Evolutionary conservation across 768 basidiomycete species (phyloP).

Genomic region (Psilocybe azurescens): DNA sequence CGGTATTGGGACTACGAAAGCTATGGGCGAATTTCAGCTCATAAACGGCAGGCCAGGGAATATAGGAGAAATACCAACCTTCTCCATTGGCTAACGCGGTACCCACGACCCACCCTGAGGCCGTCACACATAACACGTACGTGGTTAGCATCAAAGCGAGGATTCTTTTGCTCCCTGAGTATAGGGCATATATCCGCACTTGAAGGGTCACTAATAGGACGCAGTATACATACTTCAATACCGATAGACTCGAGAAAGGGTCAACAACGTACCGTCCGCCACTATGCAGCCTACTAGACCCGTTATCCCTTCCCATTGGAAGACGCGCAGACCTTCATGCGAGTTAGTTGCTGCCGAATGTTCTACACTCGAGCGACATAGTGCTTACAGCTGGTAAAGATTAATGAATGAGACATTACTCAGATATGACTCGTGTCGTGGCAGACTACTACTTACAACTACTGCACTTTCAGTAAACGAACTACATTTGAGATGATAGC

Average conservation of each 20-base stretch:
- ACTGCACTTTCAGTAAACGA: too few species aligned
- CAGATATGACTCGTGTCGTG: too few species aligned
- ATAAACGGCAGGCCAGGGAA: too few species aligned
- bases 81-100: not conserved
- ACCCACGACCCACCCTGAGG: not conserved
- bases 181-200: slow-evolving; percentile 3
- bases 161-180: too few species aligned
- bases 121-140: not conserved
- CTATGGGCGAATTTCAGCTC: not conserved
- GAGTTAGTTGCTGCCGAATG: too few species aligned
- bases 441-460: too few species aligned
- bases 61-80: not conserved
- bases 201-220: not conserved
- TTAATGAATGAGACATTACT: not conserved
- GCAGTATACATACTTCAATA: not conserved
- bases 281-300: slow-evolving; percentile 2
- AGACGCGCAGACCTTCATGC: not conserved
- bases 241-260: not conserved
- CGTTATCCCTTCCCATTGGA: not conserved
- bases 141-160: too few species aligned
- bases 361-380: too few species aligned
- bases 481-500: too few species aligned
- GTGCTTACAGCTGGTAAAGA: too few species aligned
- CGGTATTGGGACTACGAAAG: not conserved
- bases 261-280: not conserved